Evolutionary conservation across 2,329 filamentous ascomycete species (phyloP), one percentile per base, ranked within the genome.

Genomic region (Aureobasidium lini): DNA sequence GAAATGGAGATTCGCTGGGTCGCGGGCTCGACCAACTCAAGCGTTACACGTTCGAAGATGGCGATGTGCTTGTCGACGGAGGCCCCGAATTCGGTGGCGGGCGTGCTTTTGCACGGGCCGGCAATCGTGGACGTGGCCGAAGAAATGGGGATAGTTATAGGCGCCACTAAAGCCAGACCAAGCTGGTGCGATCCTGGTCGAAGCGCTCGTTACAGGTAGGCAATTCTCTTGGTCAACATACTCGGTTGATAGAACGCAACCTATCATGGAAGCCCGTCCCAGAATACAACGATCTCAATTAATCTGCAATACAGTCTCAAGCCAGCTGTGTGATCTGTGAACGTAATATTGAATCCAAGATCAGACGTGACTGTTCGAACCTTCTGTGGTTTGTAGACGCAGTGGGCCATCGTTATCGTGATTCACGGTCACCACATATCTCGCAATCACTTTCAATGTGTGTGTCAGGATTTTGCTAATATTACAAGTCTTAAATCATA

Each of bases 31-130:
- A 73, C 60, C 69, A 74, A 62, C 69, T 75, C 64, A 67, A 72
- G 28, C 66, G 74, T 43, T 76, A 72, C 63, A 71, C 69, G 2
- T 79, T 79, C 60, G 76, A 78, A 59, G 75, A 74, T 11, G 73
- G 72, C 1, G 72, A 74, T 54, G 66, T 71, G 40, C 61, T 79
- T 15, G 74, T 79, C 0, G 76, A 79, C 62, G 70, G 70, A 3
- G 71, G 71, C 6, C 62, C 64, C n/a, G 71, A 73, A 48, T 69
- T 67, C 54, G 71, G 70, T 16, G 64, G 65, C 40, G 62, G 62
- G 11, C 28, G 56, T 16, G 62, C 62, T 7, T 63, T 63, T 42
- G 59, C 49, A 8, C 59, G 62, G 39, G 61, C 62, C 10, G 64
- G 64, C n/a, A 60, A 63, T 18, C 52, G 60, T 31, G 61, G 62